Conservation (phyloP, 163 green algal genomes). For the Chlamydomonas reinhardtii region DNA sequence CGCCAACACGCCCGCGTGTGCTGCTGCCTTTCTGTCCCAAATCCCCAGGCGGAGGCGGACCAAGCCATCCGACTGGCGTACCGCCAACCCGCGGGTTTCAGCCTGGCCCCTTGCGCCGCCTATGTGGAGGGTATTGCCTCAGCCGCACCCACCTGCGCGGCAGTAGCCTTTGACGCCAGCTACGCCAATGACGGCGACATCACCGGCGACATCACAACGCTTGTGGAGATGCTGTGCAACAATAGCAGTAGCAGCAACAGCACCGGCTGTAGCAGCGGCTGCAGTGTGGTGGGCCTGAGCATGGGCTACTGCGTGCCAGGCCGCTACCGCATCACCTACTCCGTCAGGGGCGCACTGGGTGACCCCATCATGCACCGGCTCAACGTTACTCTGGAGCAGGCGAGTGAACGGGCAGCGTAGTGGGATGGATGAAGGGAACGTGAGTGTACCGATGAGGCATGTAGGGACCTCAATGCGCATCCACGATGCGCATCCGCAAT, state of each 20-base stretch:
- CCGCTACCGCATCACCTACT: neutral
- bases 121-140: neutral
- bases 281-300: neutral
- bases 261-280: neutral
- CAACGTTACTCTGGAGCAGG: neutral
- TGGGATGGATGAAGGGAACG: no score
- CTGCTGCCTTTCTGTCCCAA: neutral
- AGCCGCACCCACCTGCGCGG: neutral
- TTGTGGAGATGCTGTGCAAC: neutral
- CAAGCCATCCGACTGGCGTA: neutral
- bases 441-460: no score
- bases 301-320: conserved; percentile 5
- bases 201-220: neutral
- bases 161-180: neutral
- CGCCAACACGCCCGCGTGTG: no score
- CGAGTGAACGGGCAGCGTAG: no score
- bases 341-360: neutral
- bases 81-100: neutral
- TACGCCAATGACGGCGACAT: neutral
- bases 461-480: no score
- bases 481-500: no score
- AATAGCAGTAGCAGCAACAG: neutral
- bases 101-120: neutral
- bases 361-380: neutral
- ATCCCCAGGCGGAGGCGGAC: neutral